Conservation (phyloP, 345 rosid species). For the Noccaea caerulescens region DNA sequence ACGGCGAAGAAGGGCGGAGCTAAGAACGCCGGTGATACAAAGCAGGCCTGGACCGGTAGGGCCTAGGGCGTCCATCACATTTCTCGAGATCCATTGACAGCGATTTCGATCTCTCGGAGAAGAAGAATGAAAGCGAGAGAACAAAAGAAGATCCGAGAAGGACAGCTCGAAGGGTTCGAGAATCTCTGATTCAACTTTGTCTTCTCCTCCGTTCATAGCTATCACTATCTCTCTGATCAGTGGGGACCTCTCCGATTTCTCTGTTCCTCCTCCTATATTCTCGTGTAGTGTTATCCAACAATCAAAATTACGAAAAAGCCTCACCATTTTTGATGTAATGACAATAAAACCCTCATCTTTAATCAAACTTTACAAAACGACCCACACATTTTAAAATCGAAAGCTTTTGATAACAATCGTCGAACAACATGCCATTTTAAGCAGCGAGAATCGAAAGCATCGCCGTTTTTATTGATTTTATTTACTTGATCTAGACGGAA, state of each 20-base stretch:
- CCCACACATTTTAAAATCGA: not conserved
- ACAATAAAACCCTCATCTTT: not conserved
- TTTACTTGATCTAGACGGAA: conserved; percentile 40
- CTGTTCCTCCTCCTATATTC: not conserved
- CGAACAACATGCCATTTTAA: no score
- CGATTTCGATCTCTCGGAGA: conserved; percentile 43
- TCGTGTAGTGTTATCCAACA: not conserved
- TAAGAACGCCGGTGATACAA: conserved; percentile 62
- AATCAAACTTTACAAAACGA: not conserved
- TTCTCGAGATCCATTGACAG: conserved; percentile 44
- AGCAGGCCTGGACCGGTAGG: conserved; percentile 77
- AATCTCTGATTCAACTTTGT: conserved; percentile 52
- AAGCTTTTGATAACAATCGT: no score
- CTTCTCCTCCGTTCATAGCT: conserved; percentile 7
- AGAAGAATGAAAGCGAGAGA: conserved; percentile 37
- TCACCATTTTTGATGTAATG: not conserved
- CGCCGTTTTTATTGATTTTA: no score
- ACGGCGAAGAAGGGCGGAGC: conserved; percentile 59
- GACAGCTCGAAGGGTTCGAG: conserved; percentile 57
- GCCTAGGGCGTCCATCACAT: conserved; percentile 70
- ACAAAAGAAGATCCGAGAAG: conserved; percentile 58
- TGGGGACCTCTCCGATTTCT: not conserved
- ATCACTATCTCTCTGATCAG: not conserved
- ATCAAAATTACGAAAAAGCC: not conserved
- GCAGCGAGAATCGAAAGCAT: no score